phyloP scores from a whole-genome alignment of 2,329 filamentous ascomycete genomes.

The Immersiporthe knoxdaviesiana region DNA sequence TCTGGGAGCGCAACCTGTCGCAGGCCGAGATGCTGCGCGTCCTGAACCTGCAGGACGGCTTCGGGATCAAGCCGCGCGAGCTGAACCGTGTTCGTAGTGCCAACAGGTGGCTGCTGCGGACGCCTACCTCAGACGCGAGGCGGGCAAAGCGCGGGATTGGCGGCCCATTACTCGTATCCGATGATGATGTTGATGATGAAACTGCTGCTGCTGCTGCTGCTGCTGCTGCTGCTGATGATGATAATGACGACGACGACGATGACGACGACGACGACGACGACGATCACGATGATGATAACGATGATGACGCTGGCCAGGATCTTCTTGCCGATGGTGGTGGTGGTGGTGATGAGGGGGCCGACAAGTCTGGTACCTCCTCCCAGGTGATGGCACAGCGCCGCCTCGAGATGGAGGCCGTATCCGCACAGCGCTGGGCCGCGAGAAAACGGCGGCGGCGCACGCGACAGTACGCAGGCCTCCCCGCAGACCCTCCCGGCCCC shows the following conservation, averaged over 20 bases:
- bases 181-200: constrained; percentile 21
- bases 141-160: constrained; percentile 32
- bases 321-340: not conserved
- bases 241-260: not conserved
- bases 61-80: constrained; percentile 71
- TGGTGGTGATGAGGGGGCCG: not conserved
- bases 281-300: constrained; percentile 24
- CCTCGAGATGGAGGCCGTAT: constrained; percentile 59
- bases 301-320: not conserved
- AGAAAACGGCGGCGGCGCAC: constrained; percentile 71
- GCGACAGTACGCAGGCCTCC: constrained; percentile 68
- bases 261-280: constrained; percentile 16
- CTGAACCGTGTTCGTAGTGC: constrained; percentile 70
- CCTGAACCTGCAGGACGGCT: constrained; percentile 71
- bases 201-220: no score
- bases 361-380: constrained; percentile 42
- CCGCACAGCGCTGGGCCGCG: constrained; percentile 62
- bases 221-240: not conserved
- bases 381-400: constrained; percentile 58
- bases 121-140: constrained; percentile 47
- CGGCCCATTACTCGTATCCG: constrained; percentile 46
- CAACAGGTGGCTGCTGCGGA: constrained; percentile 69
- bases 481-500: constrained; percentile 70
- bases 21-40: constrained; percentile 75
- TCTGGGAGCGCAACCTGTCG: constrained; percentile 75